Base-by-base conservation (phyloP, 345 rosid species). In the Mallotus nudiflorus region DNA sequence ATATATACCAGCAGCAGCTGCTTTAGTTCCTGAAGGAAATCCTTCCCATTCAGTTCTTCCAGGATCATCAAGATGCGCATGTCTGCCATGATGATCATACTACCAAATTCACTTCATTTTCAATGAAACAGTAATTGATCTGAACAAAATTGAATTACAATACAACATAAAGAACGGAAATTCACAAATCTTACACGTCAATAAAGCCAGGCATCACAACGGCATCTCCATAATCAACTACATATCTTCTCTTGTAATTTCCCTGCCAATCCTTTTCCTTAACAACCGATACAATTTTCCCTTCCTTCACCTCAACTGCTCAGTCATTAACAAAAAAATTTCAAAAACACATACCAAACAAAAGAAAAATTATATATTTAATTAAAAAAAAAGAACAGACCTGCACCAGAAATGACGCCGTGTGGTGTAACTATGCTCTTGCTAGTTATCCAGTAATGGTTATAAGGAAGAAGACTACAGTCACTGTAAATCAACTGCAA, bases 11-110 rank as follows among this genome's bases (percentile, higher is more conserved):
- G 99, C 99, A 72, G 97, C 97, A 71, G 99, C 97, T 60, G 99
- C 99, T 77, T 81, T 90, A 61, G 99, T 95, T 64, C 99, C 97
- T 20, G 99, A 86, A 70, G 90, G 86, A 82, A 90, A 95, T 31
- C 99, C 99, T 86, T 95, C 97, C 99, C 97, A 95, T 59, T 95
- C 97, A 76, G 86, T 71, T 83, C 93, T 89, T 68, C 97, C 97
- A n/a, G 99, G 99, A 80, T 92, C 99, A 85, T 95, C 96, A 72
- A 92, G 93, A 84, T 95, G 99, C 0, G 82, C 89, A 82, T 95
- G 99, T 61, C 99, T 95, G 80, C 53, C 58, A 76, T 22, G 18
- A 40, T 66, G n/a, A 74, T 25, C 6, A 55, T 2, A 16, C 20
- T n/a, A n/a, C 53, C 2, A 50, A 15, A n/a, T 12, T 50, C 1